These are phyloP conservation scores for Rhodotorula kratochvilovae DNA, from an alignment of 768 basidiomycete species.

Conservation along the genomic window DNA sequence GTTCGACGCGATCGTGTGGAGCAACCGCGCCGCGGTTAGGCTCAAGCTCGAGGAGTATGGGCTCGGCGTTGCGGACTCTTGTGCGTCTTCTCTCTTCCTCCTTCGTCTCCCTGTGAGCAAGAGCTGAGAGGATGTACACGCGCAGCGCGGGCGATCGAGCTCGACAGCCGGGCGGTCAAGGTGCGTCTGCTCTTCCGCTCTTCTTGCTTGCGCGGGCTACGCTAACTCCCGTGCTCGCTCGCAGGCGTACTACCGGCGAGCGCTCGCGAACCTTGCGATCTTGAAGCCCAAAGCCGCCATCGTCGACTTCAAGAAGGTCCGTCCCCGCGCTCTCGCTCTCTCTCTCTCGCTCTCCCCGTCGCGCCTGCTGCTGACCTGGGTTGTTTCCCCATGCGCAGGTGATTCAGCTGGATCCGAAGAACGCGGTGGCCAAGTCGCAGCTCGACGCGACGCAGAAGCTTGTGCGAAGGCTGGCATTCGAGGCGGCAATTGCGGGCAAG, in stretches of 20 bases:
- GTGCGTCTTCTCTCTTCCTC: constrained; percentile 55
- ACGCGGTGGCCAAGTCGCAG: constrained; percentile 72
- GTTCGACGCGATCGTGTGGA: constrained; percentile 81
- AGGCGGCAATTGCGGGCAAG: constrained; percentile 68
- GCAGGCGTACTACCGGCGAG: constrained; percentile 60
- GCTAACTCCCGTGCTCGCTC: constrained; percentile 54
- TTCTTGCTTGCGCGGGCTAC: too few species aligned
- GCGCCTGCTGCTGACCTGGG: constrained; percentile 66
- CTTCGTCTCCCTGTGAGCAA: too few species aligned
- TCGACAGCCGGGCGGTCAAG: constrained; percentile 86
- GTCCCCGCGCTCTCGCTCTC: constrained; percentile 34
- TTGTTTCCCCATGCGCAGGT: constrained; percentile 52
- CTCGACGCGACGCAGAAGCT: constrained; percentile 85
- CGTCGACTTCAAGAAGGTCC: constrained; percentile 70
- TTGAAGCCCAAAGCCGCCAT: constrained; percentile 81
- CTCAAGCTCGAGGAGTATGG: constrained; percentile 91
- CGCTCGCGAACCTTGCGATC: constrained; percentile 82
- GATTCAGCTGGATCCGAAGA: constrained; percentile 75
- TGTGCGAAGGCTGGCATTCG: constrained; percentile 57
- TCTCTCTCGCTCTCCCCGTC: too few species aligned
- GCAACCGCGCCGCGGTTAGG: constrained; percentile 85
- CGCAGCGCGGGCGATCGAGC: constrained; percentile 72
- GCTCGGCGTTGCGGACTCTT: constrained; percentile 79
- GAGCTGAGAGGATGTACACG: too few species aligned
- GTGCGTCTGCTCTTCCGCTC: constrained; percentile 53